Evolutionary conservation across 371 early-diverging fungal genomes (phyloP), one percentile per base, ranked within the genome.

Genomic region (Sporodiniella umbellata): DNA sequence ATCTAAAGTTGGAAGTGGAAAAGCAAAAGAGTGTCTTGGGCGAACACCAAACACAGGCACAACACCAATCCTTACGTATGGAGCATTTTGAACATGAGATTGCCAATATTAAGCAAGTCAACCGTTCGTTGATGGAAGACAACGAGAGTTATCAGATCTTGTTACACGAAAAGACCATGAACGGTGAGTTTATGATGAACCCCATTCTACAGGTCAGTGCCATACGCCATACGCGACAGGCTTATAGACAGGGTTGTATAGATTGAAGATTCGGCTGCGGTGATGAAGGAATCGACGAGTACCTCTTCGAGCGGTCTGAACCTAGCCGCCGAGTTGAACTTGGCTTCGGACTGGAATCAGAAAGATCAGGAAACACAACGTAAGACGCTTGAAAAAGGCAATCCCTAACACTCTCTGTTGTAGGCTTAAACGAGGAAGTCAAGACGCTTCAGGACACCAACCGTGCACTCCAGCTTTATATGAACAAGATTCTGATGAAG

Each of bases 61-160:
- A 68, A 30, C 62, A 62, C 15, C 72, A 76, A 42, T 73, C 79
- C 0, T 60, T 74, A n/a, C 70, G 69, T 25, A 56, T 67, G 12
- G 64, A 66, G 42, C 66, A 73, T 33, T 68, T 88, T 17, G 82
- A 84, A 48, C 66, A 74, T 26, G 81, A 87, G 42, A 64, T 80
- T 19, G 53, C 55, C 42, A 86, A 85, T 61, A 72, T 88, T 11
- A 81, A 81, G 33, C 80, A 84, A 31, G 54, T 89, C 47, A 90
- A 90, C 60, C 72, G 70, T 48, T 72, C 81, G 2, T 64, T 92
- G 44, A 82, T 84, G 84, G 90, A 92, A 54, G 93, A 92, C 43
- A 90, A 87, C 65, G 93, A 92, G 63, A 82, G 87, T 39, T 91
- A 84, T 66, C 92, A 92, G 61, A 68, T 88, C 23, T 68, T 93